Conservation (phyloP, 2,329 filamentous ascomycete genomes). For the Calonectria honghensis region DNA sequence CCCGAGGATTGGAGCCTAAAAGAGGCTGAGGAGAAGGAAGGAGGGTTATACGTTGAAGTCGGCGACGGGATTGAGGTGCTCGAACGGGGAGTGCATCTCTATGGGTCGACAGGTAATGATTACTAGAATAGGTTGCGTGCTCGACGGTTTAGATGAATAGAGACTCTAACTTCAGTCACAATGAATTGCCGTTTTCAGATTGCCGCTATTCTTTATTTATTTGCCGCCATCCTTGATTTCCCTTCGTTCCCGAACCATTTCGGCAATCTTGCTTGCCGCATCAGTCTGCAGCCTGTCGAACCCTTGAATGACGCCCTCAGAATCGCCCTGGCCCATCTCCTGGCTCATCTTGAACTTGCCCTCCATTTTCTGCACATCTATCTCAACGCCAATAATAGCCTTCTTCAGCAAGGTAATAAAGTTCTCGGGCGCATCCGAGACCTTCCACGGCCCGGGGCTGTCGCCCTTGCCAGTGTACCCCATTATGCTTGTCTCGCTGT, state of each 20-base stretch:
- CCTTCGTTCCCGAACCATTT: slow-evolving; percentile 55
- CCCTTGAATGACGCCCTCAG: slow-evolving; percentile 74
- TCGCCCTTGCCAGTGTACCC: slow-evolving; percentile 65
- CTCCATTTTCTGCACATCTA: slow-evolving; percentile 71
- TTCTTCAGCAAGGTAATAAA: slow-evolving; percentile 76
- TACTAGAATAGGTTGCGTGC: too few relatives aligned
- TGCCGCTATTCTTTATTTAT: neutral
- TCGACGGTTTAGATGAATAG: too few relatives aligned
- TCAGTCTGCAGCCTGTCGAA: slow-evolving; percentile 65
- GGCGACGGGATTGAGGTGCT: too few relatives aligned
- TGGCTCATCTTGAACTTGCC: slow-evolving; percentile 82
- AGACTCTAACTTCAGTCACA: too few relatives aligned
- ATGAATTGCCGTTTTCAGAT: too few relatives aligned
- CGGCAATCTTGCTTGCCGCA: slow-evolving; percentile 55
- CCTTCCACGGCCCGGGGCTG: slow-evolving; percentile 69
- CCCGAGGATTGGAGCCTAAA: too few relatives aligned
- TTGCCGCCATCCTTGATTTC: slow-evolving; percentile 50
- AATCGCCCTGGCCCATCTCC: slow-evolving; percentile 71
- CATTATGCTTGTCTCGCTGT: slow-evolving; percentile 75
- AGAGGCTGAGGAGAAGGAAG: too few relatives aligned
- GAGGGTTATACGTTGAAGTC: too few relatives aligned
- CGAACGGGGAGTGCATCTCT: too few relatives aligned
- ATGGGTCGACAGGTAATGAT: too few relatives aligned
- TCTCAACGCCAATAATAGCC: slow-evolving; percentile 76
- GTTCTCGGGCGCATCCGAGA: slow-evolving; percentile 72